phyloP scores from a whole-genome alignment of 257 asterid genomes.

The Ehretia macrophylla region DNA sequence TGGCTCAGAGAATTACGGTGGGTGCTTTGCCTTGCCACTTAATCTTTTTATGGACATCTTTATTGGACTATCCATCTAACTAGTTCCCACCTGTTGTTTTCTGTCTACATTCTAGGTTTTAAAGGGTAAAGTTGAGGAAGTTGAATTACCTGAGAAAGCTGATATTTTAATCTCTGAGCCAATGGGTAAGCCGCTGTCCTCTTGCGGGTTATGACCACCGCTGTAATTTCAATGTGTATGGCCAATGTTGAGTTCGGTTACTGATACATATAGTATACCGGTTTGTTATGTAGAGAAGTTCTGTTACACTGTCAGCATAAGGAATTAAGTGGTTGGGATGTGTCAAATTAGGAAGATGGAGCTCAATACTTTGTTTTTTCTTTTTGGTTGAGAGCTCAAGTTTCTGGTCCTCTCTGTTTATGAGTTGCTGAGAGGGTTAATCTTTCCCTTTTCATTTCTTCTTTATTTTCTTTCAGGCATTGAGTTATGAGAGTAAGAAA shows the following conservation, averaged over 20 bases:
- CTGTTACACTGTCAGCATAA: too few relatives aligned
- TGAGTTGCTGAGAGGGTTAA: too few relatives aligned
- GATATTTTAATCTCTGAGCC: slow-evolving; percentile 98
- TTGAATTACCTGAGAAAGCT: slow-evolving; percentile 89
- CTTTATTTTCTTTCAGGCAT: too few relatives aligned
- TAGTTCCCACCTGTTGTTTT: slow-evolving; percentile 9
- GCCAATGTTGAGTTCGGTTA: too few relatives aligned
- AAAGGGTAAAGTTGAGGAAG: slow-evolving; percentile 96
- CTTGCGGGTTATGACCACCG: slow-evolving; percentile 56
- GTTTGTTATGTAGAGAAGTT: too few relatives aligned
- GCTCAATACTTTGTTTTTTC: slow-evolving; percentile 34
- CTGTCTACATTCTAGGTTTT: slow-evolving; percentile 55
- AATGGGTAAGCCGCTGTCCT: slow-evolving; percentile 61
- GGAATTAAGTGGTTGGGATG: too few relatives aligned
- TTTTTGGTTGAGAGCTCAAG: too few relatives aligned
- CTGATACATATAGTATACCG: too few relatives aligned
- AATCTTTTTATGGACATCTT: slow-evolving; percentile 2
- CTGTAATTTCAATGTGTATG: slow-evolving; percentile 92
- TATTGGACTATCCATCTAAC: not conserved
- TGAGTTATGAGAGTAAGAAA: too few relatives aligned
- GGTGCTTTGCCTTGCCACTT: slow-evolving; percentile 17
- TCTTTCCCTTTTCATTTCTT: too few relatives aligned
- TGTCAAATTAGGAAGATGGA: too few relatives aligned
- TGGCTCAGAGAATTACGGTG: slow-evolving; percentile 80
- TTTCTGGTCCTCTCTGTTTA: too few relatives aligned